Evolutionary conservation across 352 stramenopile species (phyloP), one percentile per base, ranked within the genome.

Genomic region (Globisporangium lucens): DNA sequence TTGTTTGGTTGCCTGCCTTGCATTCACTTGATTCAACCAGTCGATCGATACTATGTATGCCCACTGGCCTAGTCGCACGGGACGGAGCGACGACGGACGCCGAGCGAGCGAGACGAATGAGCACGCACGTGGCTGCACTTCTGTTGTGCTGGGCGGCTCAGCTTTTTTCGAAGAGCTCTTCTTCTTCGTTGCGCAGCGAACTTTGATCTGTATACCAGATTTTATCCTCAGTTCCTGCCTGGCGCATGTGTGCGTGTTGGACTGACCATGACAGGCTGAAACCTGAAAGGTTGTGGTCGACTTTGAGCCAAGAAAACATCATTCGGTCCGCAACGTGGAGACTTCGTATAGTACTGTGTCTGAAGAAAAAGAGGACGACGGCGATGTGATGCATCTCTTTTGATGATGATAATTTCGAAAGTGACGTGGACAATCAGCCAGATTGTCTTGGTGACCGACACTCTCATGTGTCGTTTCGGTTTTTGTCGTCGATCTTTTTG

Each of bases 131-230:
- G 20, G 47, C 41, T 49, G 41, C 17, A n/a, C 22, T 17, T 15
- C 5, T 15, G 15, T 49, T 51, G 43, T 22, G 49, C 49, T 56
- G 49, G 49, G 9, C 49, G 10, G n/a, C 49, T 56, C 49, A 30
- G 20, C 49, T 56, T 56, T 56, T 56, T 56, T 56, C n/a, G 49
- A 56, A 56, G 49, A 55, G 47, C 47, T 15, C 47, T 29, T 55
- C 47, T 33, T 33, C 30, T 33, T 33, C 30, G 30, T 33, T 33
- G 30, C 30, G n/a, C 46, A 15, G 20, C 15, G 13, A 15, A 15
- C 7, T 27, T 15, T n/a, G 13, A 46, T 46, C 38, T 46, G 38
- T 49, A 10, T 9, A 51, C 43, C 43, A 20, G 13, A 20, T 24
- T 20, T 17, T 30, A 17, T 56, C n/a, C 49, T 29, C 9, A 24